phyloP scores from a whole-genome alignment of 2,329 filamentous ascomycete genomes.

The Macrophomina tecta region DNA sequence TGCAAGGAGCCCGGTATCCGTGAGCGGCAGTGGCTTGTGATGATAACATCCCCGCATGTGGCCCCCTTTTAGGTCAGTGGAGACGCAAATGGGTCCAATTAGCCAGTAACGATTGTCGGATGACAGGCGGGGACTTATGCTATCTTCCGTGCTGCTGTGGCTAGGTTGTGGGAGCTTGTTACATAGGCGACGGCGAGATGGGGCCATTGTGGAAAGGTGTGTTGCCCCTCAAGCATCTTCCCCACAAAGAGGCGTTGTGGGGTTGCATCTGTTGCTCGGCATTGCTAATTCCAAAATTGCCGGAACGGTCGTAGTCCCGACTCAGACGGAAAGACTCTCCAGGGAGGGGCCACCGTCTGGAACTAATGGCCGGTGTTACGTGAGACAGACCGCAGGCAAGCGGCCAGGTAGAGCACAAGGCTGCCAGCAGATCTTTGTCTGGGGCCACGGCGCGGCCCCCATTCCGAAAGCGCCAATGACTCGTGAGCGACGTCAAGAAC shows the following conservation, averaged over 20 bases:
- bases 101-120: background rate
- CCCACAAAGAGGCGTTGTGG: slow-evolving; percentile 25
- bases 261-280: slow-evolving; percentile 11
- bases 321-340: background rate
- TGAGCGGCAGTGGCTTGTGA: slow-evolving; percentile 1
- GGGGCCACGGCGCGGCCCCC: background rate
- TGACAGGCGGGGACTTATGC: background rate
- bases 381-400: background rate
- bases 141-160: background rate
- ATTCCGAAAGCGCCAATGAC: slow-evolving; percentile 19
- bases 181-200: background rate
- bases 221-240: slow-evolving; percentile 12
- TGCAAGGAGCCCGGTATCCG: background rate
- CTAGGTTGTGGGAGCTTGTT: background rate
- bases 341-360: background rate
- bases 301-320: slow-evolving; percentile 11
- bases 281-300: slow-evolving; percentile 10
- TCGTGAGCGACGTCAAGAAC: slow-evolving; percentile 5
- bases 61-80: background rate
- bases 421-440: background rate
- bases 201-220: background rate
- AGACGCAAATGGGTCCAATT: background rate
- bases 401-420: background rate
- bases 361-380: background rate
- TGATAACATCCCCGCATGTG: background rate